Conservation (phyloP, 2,329 filamentous ascomycete genomes). For the Arthroderma sp. region DNA sequence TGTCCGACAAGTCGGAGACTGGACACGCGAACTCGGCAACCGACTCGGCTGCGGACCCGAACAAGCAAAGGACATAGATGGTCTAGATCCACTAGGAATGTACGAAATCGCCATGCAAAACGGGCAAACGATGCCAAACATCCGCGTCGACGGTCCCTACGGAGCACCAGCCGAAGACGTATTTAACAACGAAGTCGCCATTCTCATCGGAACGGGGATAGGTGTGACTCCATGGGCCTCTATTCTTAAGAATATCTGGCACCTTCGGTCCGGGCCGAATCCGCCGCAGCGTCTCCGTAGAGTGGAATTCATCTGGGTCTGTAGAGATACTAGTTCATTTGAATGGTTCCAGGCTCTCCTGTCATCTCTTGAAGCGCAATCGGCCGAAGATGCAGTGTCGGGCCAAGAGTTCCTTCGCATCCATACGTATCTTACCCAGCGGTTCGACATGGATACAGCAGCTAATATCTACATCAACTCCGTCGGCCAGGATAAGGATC, state of each 20-base stretch:
- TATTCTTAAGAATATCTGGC: slow-evolving; percentile 96
- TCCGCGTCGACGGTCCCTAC: slow-evolving; percentile 90
- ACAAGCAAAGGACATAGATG: slow-evolving; percentile 80
- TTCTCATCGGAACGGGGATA: slow-evolving; percentile 71
- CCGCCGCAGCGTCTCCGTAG: slow-evolving; percentile 77
- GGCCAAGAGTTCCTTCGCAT: slow-evolving; percentile 78
- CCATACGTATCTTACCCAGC: slow-evolving; percentile 93
- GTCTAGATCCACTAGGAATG: slow-evolving; percentile 86
- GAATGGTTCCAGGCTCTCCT: slow-evolving; percentile 98
- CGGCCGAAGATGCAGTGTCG: slow-evolving; percentile 48
- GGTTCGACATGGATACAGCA: slow-evolving; percentile 77
- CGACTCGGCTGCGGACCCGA: slow-evolving; percentile 82
- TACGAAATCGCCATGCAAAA: slow-evolving; percentile 94
- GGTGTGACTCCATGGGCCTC: slow-evolving; percentile 79
- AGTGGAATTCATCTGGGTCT: slow-evolving; percentile 98
- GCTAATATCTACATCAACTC: slow-evolving; percentile 97
- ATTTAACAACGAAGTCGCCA: slow-evolving; percentile 75
- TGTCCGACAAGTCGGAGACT: slow-evolving; percentile 92
- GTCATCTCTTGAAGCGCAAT: slow-evolving; percentile 79
- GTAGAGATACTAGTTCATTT: slow-evolving; percentile 87
- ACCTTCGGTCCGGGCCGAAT: slow-evolving; percentile 79
- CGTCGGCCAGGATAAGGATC: slow-evolving; percentile 76
- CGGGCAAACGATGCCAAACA: slow-evolving; percentile 76
- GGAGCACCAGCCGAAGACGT: slow-evolving; percentile 96
- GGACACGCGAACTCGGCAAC: slow-evolving; percentile 84